These are phyloP conservation scores for Boletus rubroflammeus DNA, from an alignment of 768 basidiomycete species.

Conservation along the genomic window DNA sequence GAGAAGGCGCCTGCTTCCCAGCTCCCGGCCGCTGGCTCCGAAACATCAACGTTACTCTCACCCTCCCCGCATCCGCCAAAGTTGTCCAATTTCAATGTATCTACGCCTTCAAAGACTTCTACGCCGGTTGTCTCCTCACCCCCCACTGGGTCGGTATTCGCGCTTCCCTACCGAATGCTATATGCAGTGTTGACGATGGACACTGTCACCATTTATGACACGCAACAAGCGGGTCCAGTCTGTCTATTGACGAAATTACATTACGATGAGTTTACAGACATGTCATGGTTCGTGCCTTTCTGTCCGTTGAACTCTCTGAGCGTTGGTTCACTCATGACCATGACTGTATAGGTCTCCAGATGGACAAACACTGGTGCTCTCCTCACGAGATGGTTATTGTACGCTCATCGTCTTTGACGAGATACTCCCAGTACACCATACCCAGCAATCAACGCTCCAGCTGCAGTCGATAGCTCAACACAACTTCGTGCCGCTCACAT, in stretches of 20 bases:
- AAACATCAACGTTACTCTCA: constrained; percentile 4
- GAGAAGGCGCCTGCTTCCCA: constrained; percentile 18
- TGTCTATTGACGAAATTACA: constrained; percentile 92
- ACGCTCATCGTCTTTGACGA: constrained; percentile 95
- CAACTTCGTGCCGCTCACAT: constrained; percentile 64
- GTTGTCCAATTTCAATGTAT: constrained; percentile 8
- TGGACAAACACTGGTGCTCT: constrained; percentile 87
- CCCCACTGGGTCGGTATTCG: constrained; percentile 64
- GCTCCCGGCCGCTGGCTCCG: constrained; percentile 5
- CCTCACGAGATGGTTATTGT: constrained; percentile 96
- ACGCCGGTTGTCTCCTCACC: constrained; percentile 41
- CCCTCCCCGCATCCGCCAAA: constrained; percentile 15
- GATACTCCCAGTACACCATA: constrained; percentile 81
- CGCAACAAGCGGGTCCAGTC: constrained; percentile 90
- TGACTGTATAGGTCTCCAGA: constrained; percentile 77
- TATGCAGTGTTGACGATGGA: constrained; percentile 98
- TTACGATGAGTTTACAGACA: constrained; percentile 96
- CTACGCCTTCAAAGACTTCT: constrained; percentile 22
- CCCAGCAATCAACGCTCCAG: constrained; percentile 88
- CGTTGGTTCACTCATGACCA: constrained; percentile 3
- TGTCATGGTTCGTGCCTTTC: constrained; percentile 72
- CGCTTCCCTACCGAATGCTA: constrained; percentile 89
- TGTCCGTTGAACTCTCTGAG: background rate
- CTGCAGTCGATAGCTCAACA: constrained; percentile 88
- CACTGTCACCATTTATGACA: constrained; percentile 91